Conservation (phyloP, 2,329 filamentous ascomycete species). For the Tolypocladium guangdongense region DNA sequence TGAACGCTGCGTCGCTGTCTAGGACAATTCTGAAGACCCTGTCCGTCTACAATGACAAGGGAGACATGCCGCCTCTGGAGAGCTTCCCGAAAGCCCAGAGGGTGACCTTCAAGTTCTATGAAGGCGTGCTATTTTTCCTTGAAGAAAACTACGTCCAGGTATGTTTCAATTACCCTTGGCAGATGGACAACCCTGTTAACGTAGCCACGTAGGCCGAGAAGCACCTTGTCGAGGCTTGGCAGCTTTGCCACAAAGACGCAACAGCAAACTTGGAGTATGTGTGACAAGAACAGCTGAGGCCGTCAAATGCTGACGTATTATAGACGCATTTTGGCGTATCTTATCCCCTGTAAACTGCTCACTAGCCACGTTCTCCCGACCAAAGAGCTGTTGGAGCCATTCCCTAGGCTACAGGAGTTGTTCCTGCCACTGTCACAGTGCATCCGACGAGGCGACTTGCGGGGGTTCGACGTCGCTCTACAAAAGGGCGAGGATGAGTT, state of each 20-base stretch:
- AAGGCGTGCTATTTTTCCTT: slow-evolving; percentile 84
- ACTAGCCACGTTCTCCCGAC: slow-evolving; percentile 80
- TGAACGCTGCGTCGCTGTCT: slow-evolving; percentile 80
- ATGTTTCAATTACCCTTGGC: slow-evolving; percentile 10
- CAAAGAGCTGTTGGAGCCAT: slow-evolving; percentile 56
- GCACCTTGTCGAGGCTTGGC: slow-evolving; percentile 69
- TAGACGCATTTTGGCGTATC: slow-evolving; percentile 84
- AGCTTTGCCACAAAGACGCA: slow-evolving; percentile 64
- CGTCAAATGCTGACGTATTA: slow-evolving; percentile 10
- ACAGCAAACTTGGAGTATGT: slow-evolving; percentile 70
- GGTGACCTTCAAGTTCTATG: slow-evolving; percentile 94
- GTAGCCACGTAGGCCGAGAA: slow-evolving; percentile 53
- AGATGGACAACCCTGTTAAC: neutral
- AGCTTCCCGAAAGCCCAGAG: slow-evolving; percentile 81
- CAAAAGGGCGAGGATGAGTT: slow-evolving; percentile 81
- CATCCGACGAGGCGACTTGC: slow-evolving; percentile 74
- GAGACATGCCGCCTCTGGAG: slow-evolving; percentile 71
- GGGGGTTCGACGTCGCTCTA: slow-evolving; percentile 74
- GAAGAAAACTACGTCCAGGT: slow-evolving; percentile 86
- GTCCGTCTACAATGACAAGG: slow-evolving; percentile 54
- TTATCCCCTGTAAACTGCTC: slow-evolving; percentile 86
- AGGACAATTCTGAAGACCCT: slow-evolving; percentile 84
- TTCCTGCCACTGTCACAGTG: slow-evolving; percentile 69
- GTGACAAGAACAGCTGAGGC: fast-evolving
- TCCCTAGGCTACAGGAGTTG: slow-evolving; percentile 63